phyloP scores from a whole-genome alignment of 129 eudicot species.

The Saposhnikovia divaricata region DNA sequence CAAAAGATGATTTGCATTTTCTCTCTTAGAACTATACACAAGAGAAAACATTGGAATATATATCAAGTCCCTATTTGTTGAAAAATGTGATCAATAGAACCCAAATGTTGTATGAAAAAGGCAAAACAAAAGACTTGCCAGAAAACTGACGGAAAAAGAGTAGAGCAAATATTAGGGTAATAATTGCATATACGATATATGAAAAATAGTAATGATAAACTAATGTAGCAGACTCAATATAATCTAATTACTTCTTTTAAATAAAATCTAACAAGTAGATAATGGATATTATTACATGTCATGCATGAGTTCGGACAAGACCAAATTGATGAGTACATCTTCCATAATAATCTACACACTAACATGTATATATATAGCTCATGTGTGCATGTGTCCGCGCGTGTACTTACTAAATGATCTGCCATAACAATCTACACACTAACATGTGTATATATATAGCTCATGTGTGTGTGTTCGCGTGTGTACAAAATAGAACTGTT shows the following conservation, averaged over 20 bases:
- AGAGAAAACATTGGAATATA: not conserved
- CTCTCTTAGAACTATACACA: too few relatives aligned
- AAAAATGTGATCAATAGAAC: not conserved
- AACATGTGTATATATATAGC: not conserved
- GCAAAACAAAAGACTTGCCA: not conserved
- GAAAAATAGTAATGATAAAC: not conserved
- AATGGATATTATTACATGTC: not conserved
- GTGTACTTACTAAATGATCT: not conserved
- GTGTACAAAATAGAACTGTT: too few relatives aligned
- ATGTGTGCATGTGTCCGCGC: too few relatives aligned
- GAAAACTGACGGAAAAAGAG: not conserved
- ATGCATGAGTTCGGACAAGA: not conserved
- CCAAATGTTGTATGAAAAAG: not conserved
- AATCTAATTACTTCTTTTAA: not conserved
- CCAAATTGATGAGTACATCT: not conserved
- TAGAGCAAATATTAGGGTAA: not conserved
- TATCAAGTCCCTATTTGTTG: not conserved
- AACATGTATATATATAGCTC: not conserved
- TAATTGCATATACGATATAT: not conserved
- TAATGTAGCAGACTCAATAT: not conserved
- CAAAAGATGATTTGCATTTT: too few relatives aligned
- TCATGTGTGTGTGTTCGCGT: not conserved
- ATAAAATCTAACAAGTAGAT: not conserved
- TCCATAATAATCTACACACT: not conserved
- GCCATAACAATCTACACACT: not conserved